phyloP scores from a whole-genome alignment of 208 protist genomes.

The Wallacemonas sp. region DNA sequence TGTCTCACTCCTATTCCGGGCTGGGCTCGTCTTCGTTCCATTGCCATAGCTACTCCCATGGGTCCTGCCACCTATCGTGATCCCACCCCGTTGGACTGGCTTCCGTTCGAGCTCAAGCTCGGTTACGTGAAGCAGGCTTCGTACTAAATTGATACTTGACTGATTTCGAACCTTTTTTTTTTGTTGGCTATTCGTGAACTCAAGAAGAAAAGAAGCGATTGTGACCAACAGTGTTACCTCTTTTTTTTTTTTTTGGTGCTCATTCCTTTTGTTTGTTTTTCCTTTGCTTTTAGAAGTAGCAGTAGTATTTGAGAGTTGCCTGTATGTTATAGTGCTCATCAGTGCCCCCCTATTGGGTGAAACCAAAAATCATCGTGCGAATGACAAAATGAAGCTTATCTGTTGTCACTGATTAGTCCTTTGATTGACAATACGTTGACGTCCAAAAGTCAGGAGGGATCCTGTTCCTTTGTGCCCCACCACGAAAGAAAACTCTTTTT shows the following conservation, averaged over 20 bases:
- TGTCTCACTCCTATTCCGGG: slow-evolving; percentile 89
- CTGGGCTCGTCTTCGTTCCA: slow-evolving; percentile 67
- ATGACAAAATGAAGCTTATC: too few species aligned
- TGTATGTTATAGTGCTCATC: slow-evolving; percentile 12
- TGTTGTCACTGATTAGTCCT: too few species aligned
- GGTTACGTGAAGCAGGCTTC: slow-evolving; percentile 90
- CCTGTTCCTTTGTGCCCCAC: too few species aligned
- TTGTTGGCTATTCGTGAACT: neutral
- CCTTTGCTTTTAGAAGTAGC: slow-evolving; percentile 19
- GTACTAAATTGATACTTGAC: slow-evolving; percentile 48
- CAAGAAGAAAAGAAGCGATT: slow-evolving; percentile 18
- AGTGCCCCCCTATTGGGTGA: neutral
- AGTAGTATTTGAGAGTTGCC: slow-evolving; percentile 8
- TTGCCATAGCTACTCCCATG: slow-evolving; percentile 59
- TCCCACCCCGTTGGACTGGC: slow-evolving; percentile 87
- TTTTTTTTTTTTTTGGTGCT: slow-evolving; percentile 16
- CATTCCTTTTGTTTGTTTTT: slow-evolving; percentile 27
- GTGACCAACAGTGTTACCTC: slow-evolving; percentile 19
- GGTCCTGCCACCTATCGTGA: slow-evolving; percentile 81
- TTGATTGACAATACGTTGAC: too few species aligned
- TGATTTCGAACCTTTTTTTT: too few species aligned
- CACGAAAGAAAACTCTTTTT: too few species aligned
- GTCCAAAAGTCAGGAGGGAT: too few species aligned
- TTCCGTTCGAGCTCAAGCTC: slow-evolving; percentile 89
- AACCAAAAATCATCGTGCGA: slow-evolving; percentile 9